Evolutionary conservation across 192 early-diverging fungal species (phyloP).

Genomic region (Entomortierella chlamydospora): DNA sequence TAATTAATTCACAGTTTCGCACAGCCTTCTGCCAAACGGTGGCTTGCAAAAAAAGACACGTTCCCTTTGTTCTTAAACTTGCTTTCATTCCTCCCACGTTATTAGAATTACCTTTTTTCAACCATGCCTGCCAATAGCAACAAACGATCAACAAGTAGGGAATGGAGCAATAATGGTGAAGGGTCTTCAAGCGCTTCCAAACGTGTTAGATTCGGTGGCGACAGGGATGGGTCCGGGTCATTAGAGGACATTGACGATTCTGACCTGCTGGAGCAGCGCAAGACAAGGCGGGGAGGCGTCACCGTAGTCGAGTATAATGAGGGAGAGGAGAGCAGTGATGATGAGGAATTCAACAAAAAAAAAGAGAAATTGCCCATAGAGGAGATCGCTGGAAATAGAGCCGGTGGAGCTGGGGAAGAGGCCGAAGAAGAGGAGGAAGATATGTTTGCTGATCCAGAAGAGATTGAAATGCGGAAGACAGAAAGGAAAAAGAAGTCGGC

Average conservation of each 20-base stretch:
- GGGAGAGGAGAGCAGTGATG: slow-evolving; percentile 54
- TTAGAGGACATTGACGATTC: slow-evolving; percentile 58
- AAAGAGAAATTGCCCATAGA: slow-evolving; percentile 32
- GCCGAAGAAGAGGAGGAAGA: slow-evolving; percentile 63
- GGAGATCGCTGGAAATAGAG: slow-evolving; percentile 23
- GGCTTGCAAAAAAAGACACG: no score
- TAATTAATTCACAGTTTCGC: no score
- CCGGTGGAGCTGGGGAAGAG: slow-evolving; percentile 16
- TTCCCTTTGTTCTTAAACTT: no score
- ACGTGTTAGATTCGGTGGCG: slow-evolving; percentile 47
- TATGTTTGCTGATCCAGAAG: slow-evolving; percentile 67
- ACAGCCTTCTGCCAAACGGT: no score
- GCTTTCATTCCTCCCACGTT: no score
- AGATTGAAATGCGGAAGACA: slow-evolving; percentile 8
- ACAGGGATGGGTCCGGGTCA: not conserved
- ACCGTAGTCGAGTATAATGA: slow-evolving; percentile 59
- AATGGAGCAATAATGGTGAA: slow-evolving; percentile 8
- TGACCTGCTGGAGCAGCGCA: slow-evolving; percentile 61
- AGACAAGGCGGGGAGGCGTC: slow-evolving; percentile 60
- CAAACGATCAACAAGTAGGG: slow-evolving; percentile 30
- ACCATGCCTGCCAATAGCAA: slow-evolving; percentile 17
- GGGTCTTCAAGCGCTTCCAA: slow-evolving; percentile 1
- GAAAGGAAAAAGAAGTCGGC: slow-evolving; percentile 38
- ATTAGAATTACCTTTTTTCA: no score
- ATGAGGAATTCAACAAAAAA: slow-evolving; percentile 34